These are phyloP conservation scores for Steccherinum ochraceum DNA, from an alignment of 768 basidiomycete species.

Conservation along the genomic window DNA sequence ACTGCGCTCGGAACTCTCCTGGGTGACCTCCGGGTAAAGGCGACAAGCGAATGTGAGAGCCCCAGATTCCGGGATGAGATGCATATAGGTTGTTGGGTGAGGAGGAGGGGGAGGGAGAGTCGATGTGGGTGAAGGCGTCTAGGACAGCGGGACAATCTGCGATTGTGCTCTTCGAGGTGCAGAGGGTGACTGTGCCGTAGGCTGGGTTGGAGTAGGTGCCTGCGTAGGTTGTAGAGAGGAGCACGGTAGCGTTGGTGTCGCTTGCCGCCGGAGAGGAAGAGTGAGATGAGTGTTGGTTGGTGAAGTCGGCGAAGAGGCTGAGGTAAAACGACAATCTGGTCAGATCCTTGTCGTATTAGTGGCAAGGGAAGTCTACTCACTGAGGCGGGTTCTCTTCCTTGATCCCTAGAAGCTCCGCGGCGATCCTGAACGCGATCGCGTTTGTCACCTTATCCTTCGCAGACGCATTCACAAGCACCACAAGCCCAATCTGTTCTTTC, in stretches of 20 bases:
- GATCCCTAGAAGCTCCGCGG: not conserved
- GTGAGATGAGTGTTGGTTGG: too few species aligned
- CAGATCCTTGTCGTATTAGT: not conserved
- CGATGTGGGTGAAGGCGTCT: not conserved
- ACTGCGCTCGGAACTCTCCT: slow-evolving; percentile 14
- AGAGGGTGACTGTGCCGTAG: not conserved
- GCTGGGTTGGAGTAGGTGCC: slow-evolving; percentile 1
- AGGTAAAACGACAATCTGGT: not conserved
- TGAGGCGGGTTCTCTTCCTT: not conserved
- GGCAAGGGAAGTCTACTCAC: not conserved
- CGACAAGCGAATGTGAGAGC: slow-evolving; percentile 29
- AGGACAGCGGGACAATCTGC: not conserved
- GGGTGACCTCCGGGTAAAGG: slow-evolving; percentile 3
- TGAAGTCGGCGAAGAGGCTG: not conserved
- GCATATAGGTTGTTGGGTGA: slow-evolving; percentile 13
- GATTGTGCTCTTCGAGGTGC: not conserved
- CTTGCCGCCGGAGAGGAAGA: too few species aligned
- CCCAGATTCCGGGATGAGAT: slow-evolving; percentile 28
- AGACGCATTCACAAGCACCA: not conserved
- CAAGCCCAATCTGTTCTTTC: not conserved
- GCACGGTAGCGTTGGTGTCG: too few species aligned
- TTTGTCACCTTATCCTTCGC: slow-evolving; percentile 1
- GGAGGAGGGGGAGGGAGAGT: not conserved
- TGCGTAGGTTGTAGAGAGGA: too few species aligned
- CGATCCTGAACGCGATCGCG: not conserved